phyloP scores from a whole-genome alignment of 108 stramenopile species.

The Cyclotella baltica region DNA sequence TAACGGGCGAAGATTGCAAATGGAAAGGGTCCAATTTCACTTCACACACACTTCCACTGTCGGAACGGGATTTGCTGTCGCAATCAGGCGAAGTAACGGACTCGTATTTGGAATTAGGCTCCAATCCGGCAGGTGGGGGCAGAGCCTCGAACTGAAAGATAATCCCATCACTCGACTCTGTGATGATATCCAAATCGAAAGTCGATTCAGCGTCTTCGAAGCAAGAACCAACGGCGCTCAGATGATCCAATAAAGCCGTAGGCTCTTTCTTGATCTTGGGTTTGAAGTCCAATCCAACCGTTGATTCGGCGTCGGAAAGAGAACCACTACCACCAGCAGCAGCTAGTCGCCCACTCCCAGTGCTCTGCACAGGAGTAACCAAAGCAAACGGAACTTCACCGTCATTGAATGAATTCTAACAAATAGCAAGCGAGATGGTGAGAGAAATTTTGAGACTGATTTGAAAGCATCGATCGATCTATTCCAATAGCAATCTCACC shows the following conservation, averaged over 20 bases:
- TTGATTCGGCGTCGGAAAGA: background rate
- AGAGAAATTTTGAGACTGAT: background rate
- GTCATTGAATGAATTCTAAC: background rate
- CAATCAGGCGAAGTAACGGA: background rate
- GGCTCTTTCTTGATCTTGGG: conserved; percentile 8
- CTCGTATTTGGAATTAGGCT: background rate
- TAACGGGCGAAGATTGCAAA: conserved; percentile 1
- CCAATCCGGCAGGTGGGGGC: background rate
- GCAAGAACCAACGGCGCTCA: background rate
- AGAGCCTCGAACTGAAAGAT: background rate
- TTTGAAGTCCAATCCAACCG: background rate
- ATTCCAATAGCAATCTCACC: too few relatives aligned
- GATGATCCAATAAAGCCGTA: background rate
- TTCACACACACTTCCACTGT: background rate
- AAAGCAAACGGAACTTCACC: conserved; percentile 11
- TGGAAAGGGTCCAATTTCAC: background rate
- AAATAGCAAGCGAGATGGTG: too few relatives aligned
- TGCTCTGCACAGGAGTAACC: conserved; percentile 32
- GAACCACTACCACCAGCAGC: background rate
- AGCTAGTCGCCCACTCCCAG: background rate
- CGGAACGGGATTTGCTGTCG: background rate
- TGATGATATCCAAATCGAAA: background rate
- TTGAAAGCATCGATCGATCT: background rate
- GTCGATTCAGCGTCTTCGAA: background rate
- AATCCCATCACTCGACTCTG: background rate